A percentile compares a stretch with the other conserved stretches of the same genome.
phyloP scores from a whole-genome alignment of 164 flowering plant species.

The Macadamia integrifolia region DNA sequence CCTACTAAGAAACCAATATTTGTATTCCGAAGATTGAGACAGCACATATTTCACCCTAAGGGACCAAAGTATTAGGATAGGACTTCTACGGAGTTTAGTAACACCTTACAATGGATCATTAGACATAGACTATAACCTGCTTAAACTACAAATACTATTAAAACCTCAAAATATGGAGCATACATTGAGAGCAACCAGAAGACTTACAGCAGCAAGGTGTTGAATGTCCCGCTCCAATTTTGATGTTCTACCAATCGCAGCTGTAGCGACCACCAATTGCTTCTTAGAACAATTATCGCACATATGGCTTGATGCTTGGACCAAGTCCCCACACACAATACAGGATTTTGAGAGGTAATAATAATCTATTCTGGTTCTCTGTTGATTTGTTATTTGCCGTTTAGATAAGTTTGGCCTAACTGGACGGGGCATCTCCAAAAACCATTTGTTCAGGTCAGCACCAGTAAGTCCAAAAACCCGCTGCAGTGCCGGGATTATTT shows the following conservation, averaged over 20 bases:
- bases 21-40: not conserved
- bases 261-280: slow-evolving; percentile 39
- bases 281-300: slow-evolving; percentile 57
- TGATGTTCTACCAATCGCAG: slow-evolving; percentile 64
- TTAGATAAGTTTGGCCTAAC: slow-evolving; percentile 46
- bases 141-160: not conserved
- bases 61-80: not conserved
- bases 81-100: not conserved
- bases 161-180: not conserved
- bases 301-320: slow-evolving; percentile 42
- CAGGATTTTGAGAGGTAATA: slow-evolving; percentile 90
- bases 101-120: no score
- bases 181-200: not conserved
- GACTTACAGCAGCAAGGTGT: slow-evolving; percentile 76
- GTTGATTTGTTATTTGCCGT: slow-evolving; percentile 34
- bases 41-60: no score
- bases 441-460: slow-evolving; percentile 77
- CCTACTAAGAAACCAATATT: not conserved
- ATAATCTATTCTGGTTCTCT: slow-evolving; percentile 64
- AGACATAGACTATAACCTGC: no score
- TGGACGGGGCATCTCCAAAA: slow-evolving; percentile 76
- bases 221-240: slow-evolving; percentile 79
- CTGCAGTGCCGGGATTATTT: slow-evolving; percentile 90
- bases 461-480: slow-evolving; percentile 88
- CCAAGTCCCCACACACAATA: slow-evolving; percentile 73